Base-by-base conservation (phyloP, 2,329 filamentous ascomycete species). In the Coleophoma eucalyptorum region DNA sequence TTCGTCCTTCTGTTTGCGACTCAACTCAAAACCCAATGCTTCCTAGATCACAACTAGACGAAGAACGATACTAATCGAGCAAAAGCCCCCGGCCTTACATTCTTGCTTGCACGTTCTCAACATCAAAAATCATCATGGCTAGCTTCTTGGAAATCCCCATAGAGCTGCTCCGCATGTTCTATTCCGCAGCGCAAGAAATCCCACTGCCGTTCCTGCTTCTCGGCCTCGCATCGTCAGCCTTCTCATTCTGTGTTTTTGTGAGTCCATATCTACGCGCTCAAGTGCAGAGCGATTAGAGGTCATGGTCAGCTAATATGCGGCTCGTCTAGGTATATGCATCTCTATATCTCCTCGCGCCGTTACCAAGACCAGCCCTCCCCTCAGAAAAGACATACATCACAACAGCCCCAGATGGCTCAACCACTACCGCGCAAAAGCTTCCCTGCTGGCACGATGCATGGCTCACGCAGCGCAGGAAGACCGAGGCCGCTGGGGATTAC, bases 321-420 rank as follows among this genome's bases (percentile, higher is more conserved):
- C 4, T 38, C 3, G 20, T 8, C n/a, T 57, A 87, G 84, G 66
- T 85, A 62, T 92, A 88, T 64, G 63, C 82, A 47, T 71, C 85
- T 53, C 80, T 97, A 45, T 84, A 83, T 65, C 68, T 90, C 52
- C 76, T 95, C 66, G 92, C 92, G 8, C 92, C 92, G 15, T 83
- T 84, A 46, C 94, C 94, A 10, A 88, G 94, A 50, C 72, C 77
- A 20, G 80, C 89, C 2, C 76, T 84, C 33, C 76, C 81, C 4
- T 90, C 89, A 32, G 94, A 99, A 68, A 96, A 94, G 73, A 84
- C 79, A 35, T 99, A 93, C 74, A 79, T 83, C 45, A 95, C 90
- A 4, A 86, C 90, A 38, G 74, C 83, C 35, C 77, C 84, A 38
- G 77, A 86, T 59, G 86, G 87, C 46, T 73, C 74, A 12, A 72